These are phyloP conservation scores for Castanea crenata DNA, from an alignment of 306 rosid species.

Conservation along the genomic window DNA sequence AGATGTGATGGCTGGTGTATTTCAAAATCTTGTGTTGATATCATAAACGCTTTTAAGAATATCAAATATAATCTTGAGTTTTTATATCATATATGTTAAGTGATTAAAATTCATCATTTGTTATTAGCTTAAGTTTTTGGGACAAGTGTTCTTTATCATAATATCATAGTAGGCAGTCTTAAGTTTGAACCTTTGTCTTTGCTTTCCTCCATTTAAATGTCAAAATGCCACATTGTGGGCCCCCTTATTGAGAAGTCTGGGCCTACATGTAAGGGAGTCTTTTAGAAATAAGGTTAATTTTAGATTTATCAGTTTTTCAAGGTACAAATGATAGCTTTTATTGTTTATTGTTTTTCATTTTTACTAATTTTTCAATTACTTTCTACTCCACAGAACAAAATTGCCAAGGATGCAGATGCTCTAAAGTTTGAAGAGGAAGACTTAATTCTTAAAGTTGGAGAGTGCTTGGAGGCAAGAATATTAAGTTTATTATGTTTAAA, in stretches of 20 bases:
- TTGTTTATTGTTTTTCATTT: constrained; percentile 10
- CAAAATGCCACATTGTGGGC: no score
- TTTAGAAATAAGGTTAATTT: no score
- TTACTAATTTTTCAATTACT: constrained; percentile 11
- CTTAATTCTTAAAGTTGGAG: constrained; percentile 92
- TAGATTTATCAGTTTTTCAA: no score
- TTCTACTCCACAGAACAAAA: constrained; percentile 58
- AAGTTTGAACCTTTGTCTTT: no score
- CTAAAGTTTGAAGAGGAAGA: constrained; percentile 73
- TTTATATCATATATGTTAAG: neutral
- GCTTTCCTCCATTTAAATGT: no score
- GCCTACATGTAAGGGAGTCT: no score
- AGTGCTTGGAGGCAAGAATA: constrained; percentile 75
- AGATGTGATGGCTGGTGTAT: neutral
- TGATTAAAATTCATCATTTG: no score
- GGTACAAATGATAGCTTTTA: neutral
- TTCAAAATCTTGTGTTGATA: neutral
- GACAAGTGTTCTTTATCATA: no score
- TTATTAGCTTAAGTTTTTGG: no score
- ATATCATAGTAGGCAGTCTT: no score
- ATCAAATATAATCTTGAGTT: neutral
- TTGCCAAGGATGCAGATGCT: constrained; percentile 63
- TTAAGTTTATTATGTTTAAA: neutral
- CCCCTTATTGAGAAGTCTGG: no score
- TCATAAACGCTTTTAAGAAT: neutral